These are phyloP conservation scores for Pleurotus citrinopileatus DNA, from an alignment of 768 basidiomycete species.

Conservation along the genomic window DNA sequence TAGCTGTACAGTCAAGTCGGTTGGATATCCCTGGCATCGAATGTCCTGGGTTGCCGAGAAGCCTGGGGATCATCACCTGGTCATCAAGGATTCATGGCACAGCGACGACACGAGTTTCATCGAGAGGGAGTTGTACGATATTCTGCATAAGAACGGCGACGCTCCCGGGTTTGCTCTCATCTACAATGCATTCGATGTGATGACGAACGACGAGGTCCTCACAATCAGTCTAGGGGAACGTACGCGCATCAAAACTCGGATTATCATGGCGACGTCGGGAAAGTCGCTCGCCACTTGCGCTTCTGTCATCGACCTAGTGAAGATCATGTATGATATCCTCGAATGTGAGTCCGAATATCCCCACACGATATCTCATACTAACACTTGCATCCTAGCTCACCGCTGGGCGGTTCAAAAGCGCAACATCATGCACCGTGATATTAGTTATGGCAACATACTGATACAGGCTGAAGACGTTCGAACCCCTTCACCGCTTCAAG, in stretches of 20 bases:
- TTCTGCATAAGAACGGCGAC: neutral
- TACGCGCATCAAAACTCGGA: neutral
- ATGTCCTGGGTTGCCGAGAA: neutral
- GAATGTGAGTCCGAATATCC: neutral
- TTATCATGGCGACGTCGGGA: neutral
- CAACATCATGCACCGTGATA: slow-evolving; percentile 5
- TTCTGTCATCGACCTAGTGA: neutral
- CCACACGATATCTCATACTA: neutral
- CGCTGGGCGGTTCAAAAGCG: neutral
- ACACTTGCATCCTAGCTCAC: neutral
- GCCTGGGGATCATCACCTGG: neutral
- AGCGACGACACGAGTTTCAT: neutral
- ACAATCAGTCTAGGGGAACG: neutral
- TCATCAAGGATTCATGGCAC: slow-evolving; percentile 1
- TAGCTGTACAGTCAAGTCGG: neutral
- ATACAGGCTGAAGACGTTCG: neutral
- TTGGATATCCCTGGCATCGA: neutral
- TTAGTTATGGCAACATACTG: slow-evolving; percentile 1
- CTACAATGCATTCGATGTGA: neutral
- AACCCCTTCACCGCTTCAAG: neutral
- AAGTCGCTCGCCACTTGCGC: neutral
- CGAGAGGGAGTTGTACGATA: slow-evolving; percentile 1
- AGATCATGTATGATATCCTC: slow-evolving; percentile 6
- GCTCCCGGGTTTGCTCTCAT: neutral
- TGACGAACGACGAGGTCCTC: neutral